Evolutionary conservation across 1,284 basidiomycete genomes (phyloP).

Genomic region (Ustilago hordei): DNA sequence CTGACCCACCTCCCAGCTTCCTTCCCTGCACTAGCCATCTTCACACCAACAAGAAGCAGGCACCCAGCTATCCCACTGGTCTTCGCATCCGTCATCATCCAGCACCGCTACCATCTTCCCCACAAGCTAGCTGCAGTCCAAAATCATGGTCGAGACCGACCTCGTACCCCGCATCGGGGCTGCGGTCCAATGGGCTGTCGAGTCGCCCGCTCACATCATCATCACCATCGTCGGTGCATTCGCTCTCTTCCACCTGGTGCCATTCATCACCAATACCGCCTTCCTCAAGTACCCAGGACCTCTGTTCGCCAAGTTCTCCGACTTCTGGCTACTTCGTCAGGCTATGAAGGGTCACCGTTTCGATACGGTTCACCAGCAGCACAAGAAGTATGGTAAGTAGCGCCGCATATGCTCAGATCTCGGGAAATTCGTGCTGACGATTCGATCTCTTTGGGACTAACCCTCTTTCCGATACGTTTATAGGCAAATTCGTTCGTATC

Average conservation of each 20-base stretch:
- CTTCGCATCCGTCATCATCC: background rate
- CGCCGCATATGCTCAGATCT: background rate
- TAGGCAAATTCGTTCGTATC: constrained; percentile 78
- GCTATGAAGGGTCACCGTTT: constrained; percentile 80
- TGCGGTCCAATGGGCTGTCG: constrained; percentile 37
- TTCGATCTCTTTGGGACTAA: background rate
- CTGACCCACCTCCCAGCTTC: background rate
- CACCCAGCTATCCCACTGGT: background rate
- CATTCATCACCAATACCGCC: constrained; percentile 44
- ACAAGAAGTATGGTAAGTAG: constrained; percentile 79
- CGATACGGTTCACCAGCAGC: constrained; percentile 80
- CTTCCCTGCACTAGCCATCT: background rate
- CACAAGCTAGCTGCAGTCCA: background rate
- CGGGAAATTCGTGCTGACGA: background rate
- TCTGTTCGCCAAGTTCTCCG: constrained; percentile 79
- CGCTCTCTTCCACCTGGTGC: constrained; percentile 45
- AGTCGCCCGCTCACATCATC: constrained; percentile 35
- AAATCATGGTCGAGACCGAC: constrained; percentile 47
- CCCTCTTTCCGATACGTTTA: background rate
- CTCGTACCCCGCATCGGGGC: constrained; percentile 31
- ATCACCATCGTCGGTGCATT: constrained; percentile 40
- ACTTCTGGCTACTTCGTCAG: constrained; percentile 80
- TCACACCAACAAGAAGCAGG: background rate
- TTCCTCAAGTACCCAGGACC: constrained; percentile 76
- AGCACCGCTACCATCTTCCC: constrained; percentile 1